Percentiles rank a stretch among this genome's conserved stretches.
Evolutionary conservation across 78 protist genomes (phyloP).

Genomic region (Dictyostelium intermedium): DNA sequence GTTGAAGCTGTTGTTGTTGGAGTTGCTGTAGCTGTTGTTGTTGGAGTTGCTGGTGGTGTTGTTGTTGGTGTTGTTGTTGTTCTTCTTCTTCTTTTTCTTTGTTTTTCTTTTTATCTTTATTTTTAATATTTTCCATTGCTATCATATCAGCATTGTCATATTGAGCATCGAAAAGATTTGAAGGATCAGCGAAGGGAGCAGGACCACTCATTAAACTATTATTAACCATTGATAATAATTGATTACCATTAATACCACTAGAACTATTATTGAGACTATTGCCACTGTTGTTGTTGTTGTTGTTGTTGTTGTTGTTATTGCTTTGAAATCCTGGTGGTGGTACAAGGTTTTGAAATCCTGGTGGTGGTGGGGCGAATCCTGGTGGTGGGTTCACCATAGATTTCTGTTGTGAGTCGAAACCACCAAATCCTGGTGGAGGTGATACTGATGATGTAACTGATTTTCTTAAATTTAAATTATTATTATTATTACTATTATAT

Average conservation of each 20-base stretch:
- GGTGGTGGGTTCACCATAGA: slow-evolving; percentile 40
- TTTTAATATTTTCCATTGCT: not conserved
- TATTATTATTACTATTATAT: not conserved
- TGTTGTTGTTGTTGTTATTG: not conserved
- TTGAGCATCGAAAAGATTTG: not conserved
- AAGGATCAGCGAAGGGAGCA: not conserved
- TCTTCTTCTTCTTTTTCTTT: not conserved
- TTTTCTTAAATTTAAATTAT: not conserved
- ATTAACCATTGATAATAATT: slow-evolving; percentile 6
- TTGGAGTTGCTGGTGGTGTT: slow-evolving; percentile 10
- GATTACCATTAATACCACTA: slow-evolving; percentile 3
- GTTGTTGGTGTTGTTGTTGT: slow-evolving; percentile 42
- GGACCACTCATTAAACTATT: not conserved
- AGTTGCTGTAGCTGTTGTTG: not conserved
- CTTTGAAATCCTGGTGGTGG: slow-evolving; percentile 59
- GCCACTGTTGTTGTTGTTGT: not conserved
- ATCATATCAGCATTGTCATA: not conserved
- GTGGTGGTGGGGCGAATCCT: slow-evolving; percentile 46
- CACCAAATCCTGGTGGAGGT: slow-evolving; percentile 65
- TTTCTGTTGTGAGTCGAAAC: not conserved
- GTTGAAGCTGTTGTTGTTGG: not conserved
- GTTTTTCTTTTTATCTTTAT: not conserved
- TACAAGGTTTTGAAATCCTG: slow-evolving; percentile 11
- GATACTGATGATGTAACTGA: slow-evolving; percentile 32
- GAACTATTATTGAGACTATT: slow-evolving; percentile 6